These are phyloP conservation scores for Globisporangium acanthophoron DNA, from an alignment of 352 stramenopile species.

Conservation along the genomic window DNA sequence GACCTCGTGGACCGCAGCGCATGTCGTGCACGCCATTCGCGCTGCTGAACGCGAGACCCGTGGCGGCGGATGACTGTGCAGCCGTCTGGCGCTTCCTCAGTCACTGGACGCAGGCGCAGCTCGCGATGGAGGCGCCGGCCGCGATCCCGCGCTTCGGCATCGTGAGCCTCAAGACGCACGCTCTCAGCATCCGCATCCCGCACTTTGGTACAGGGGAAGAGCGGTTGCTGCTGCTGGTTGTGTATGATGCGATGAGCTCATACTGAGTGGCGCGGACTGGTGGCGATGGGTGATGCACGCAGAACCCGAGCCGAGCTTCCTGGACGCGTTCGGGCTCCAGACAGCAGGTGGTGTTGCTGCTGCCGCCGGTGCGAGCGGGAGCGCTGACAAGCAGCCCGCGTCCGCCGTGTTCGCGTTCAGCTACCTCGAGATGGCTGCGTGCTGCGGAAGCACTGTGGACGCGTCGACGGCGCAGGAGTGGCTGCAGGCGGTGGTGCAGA, in stretches of 20 bases:
- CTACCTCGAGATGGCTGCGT: slow-evolving; percentile 68
- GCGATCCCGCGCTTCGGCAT: slow-evolving; percentile 66
- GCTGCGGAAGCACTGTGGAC: slow-evolving; percentile 42
- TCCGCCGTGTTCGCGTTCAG: slow-evolving; percentile 32
- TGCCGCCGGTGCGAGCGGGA: neutral
- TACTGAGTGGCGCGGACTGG: neutral
- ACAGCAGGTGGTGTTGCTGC: neutral
- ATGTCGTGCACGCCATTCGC: neutral
- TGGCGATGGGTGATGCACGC: neutral
- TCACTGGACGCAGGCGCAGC: slow-evolving; percentile 18
- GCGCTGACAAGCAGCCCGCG: neutral
- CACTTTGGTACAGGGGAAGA: slow-evolving; percentile 40
- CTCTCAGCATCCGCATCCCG: slow-evolving; percentile 47
- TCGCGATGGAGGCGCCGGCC: slow-evolving; percentile 68
- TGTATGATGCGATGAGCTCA: neutral
- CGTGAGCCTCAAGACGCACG: slow-evolving; percentile 40
- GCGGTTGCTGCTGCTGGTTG: neutral
- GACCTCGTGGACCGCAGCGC: neutral
- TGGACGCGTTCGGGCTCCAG: slow-evolving; percentile 45
- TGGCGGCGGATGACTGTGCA: neutral
- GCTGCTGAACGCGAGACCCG: neutral
- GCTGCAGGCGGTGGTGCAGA: slow-evolving; percentile 46
- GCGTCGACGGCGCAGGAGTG: slow-evolving; percentile 49
- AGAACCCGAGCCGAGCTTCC: slow-evolving; percentile 56
- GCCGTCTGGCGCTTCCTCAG: neutral